Conservation (phyloP, 805 yeast species). For the Kurtzmaniella fragi region DNA sequence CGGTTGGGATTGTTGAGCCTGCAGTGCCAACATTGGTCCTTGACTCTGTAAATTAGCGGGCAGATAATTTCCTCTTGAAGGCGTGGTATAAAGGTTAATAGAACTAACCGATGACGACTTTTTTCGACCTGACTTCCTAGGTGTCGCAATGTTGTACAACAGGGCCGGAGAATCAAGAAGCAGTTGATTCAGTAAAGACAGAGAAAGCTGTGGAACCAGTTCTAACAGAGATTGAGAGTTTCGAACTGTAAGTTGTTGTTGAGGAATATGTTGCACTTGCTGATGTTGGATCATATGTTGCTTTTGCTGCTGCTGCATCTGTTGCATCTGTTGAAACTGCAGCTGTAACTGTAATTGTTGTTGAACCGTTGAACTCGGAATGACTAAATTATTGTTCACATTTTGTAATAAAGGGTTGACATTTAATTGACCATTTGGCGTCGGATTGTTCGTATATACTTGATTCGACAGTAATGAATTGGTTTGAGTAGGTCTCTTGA, state of each 20-base stretch:
- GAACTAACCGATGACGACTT: constrained; percentile 31
- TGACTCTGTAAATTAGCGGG: constrained; percentile 10
- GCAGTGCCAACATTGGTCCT: constrained; percentile 17
- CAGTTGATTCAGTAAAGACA: constrained; percentile 32
- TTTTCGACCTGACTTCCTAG: constrained; percentile 27
- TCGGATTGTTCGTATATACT: no score
- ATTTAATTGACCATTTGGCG: no score
- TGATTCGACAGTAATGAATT: no score
- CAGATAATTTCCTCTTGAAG: constrained; percentile 19
- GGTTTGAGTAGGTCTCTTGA: not conserved
- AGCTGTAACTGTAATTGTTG: not conserved
- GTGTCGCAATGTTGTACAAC: constrained; percentile 24
- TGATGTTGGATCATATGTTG: not conserved
- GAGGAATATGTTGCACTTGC: not conserved
- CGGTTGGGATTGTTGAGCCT: not conserved
- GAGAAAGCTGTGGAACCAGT: constrained; percentile 30
- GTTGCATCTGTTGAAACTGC: constrained; percentile 1
- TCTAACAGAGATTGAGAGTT: constrained; percentile 28
- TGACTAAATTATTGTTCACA: no score
- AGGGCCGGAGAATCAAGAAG: constrained; percentile 28
- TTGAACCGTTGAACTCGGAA: not conserved
- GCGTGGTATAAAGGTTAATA: constrained; percentile 24
- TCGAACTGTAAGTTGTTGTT: constrained; percentile 13
- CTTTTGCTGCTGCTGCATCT: not conserved
- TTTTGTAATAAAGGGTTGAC: no score